Evolutionary conservation across 768 basidiomycete species (phyloP).

Genomic region (Nevesoporus exiguus): DNA sequence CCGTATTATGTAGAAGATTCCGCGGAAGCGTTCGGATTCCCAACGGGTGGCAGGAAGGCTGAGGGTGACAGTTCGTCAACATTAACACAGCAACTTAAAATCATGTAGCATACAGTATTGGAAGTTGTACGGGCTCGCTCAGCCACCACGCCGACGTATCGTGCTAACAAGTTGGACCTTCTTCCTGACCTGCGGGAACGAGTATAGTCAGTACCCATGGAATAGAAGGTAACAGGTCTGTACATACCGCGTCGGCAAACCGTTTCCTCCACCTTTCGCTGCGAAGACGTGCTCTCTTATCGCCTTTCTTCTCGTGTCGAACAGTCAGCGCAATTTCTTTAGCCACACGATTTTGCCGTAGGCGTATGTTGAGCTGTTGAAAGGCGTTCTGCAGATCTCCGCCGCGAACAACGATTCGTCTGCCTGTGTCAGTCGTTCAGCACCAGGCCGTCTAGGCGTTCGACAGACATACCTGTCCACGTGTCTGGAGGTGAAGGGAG

Average conservation of each 20-base stretch:
- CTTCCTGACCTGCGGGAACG: conserved; percentile 63
- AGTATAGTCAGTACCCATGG: conserved; percentile 12
- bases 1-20: conserved; percentile 4
- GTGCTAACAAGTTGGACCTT: conserved; percentile 78
- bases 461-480: conserved; percentile 45
- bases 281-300: conserved; percentile 66
- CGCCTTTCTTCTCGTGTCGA: conserved; percentile 82
- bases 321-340: conserved; percentile 45
- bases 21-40: conserved; percentile 5
- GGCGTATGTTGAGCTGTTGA: conserved; percentile 45
- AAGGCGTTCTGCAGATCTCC: conserved; percentile 49
- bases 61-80: conserved; percentile 3
- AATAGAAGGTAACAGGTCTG: conserved; percentile 7
- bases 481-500: conserved; percentile 43
- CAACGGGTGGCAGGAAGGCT: conserved; percentile 1
- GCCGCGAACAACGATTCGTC: conserved; percentile 47
- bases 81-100: conserved; percentile 4
- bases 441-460: background rate
- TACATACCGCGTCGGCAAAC: conserved; percentile 73
- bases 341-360: conserved; percentile 54
- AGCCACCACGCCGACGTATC: conserved; percentile 75
- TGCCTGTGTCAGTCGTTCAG: conserved; percentile 43
- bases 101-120: conserved; percentile 6
- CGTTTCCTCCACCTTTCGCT: conserved; percentile 77
- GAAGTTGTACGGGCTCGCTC: conserved; percentile 4